Evolutionary conservation across 352 stramenopile species (phyloP).

Genomic region (Globisporangium spinosum): DNA sequence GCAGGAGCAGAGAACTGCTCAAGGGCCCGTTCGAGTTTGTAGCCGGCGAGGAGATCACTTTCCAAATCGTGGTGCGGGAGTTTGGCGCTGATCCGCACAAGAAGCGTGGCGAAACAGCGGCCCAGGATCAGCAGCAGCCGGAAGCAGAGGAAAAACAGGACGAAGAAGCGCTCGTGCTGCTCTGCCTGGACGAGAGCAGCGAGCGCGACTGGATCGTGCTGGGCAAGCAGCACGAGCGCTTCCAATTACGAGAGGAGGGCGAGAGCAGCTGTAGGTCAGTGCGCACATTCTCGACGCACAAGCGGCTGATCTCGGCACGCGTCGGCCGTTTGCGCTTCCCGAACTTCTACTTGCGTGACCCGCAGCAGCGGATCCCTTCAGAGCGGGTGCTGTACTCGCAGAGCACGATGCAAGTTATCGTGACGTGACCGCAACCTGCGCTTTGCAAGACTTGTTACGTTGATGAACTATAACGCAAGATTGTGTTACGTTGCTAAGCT

Average conservation of each 20-base stretch:
- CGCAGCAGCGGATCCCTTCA: constrained; percentile 6
- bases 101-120: neutral
- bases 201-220: constrained; percentile 68
- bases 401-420: constrained; percentile 31
- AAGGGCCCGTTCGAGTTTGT: constrained; percentile 14
- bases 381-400: constrained; percentile 41
- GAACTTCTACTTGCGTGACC: constrained; percentile 38
- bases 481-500: neutral
- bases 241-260: constrained; percentile 22
- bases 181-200: constrained; percentile 50
- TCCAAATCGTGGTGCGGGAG: constrained; percentile 36
- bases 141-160: constrained; percentile 1
- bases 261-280: neutral
- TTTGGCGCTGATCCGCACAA: constrained; percentile 6
- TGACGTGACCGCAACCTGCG: constrained; percentile 14
- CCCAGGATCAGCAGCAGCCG: constrained; percentile 6
- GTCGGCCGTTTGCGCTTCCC: constrained; percentile 49
- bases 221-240: constrained; percentile 54
- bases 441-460: neutral
- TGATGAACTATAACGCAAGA: neutral
- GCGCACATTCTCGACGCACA: constrained; percentile 36
- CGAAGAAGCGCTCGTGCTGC: constrained; percentile 18
- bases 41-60: constrained; percentile 42
- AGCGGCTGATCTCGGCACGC: constrained; percentile 42
- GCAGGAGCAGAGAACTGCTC: neutral